These are phyloP conservation scores for Usnea hakonensis DNA, from an alignment of 495 filamentous ascomycete species.

Conservation along the genomic window DNA sequence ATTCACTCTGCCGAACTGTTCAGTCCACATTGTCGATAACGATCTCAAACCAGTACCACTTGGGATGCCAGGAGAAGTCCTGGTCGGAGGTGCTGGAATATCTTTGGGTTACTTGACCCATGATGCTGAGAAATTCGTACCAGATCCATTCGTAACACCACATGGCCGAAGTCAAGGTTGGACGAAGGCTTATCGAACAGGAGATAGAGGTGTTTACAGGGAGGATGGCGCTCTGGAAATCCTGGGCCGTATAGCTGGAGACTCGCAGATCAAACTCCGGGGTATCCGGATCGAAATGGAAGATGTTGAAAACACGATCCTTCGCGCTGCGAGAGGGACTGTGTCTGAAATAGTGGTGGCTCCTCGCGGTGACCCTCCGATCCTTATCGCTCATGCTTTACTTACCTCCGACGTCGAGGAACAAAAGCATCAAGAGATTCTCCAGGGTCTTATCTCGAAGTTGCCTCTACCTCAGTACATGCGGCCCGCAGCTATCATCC, in stretches of 20 bases:
- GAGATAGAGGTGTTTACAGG: constrained; percentile 34
- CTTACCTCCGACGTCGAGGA: background rate
- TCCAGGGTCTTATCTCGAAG: constrained; percentile 16
- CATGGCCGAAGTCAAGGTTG: no score
- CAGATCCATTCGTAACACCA: no score
- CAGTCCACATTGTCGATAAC: constrained; percentile 37
- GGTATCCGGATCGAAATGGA: constrained; percentile 46
- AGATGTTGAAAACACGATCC: constrained; percentile 39
- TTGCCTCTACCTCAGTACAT: constrained; percentile 42
- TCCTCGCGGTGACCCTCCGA: constrained; percentile 15
- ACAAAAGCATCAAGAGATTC: constrained; percentile 19
- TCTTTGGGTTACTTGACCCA: constrained; percentile 34
- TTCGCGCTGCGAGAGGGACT: constrained; percentile 29
- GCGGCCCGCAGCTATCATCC: constrained; percentile 34
- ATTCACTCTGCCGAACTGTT: constrained; percentile 23
- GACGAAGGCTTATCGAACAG: constrained; percentile 33
- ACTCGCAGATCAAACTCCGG: constrained; percentile 44
- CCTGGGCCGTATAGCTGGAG: constrained; percentile 34
- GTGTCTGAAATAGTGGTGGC: no score
- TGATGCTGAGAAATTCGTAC: constrained; percentile 30
- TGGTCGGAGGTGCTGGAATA: constrained; percentile 36
- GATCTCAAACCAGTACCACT: constrained; percentile 31
- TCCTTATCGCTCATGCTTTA: constrained; percentile 33
- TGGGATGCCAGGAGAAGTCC: constrained; percentile 38
- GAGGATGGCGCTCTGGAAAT: constrained; percentile 35